Base-by-base conservation (phyloP, 2,329 filamentous ascomycete genomes). In the Bipolaris oryzae region DNA sequence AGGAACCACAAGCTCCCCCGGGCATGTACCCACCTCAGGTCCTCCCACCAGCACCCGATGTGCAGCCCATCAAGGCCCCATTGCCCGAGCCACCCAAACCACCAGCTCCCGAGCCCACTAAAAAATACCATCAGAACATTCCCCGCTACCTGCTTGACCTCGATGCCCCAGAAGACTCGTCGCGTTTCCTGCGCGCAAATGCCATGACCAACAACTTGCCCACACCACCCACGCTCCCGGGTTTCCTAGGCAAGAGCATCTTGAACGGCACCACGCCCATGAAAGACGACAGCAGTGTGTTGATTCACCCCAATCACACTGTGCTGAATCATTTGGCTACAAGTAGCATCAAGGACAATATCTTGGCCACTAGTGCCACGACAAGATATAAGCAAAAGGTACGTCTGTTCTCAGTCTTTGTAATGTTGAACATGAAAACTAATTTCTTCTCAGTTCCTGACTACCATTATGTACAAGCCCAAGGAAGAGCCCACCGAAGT, bases 301-400 rank as follows among this genome's bases (percentile, higher is more conserved):
- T 99, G 62, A 95, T 92, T 66, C 94, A 97, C 85, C 95, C 95
- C 13, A 99, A 98, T 70, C 94, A 99, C 72, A 97, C 95, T 0
- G 92, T 98, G 31, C 80, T 99, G 61, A 99, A 99, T 67, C 95
- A 99, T 76, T 81, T 99, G 66, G 94, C 94, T 46, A 99, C 95
- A 3, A 98, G 94, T 77, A 97, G 93, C 76, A 99, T 99, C 77
- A 97, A 96, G 81, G 92, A 96, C 66, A 93, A 94, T 61, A 91
- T 98, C 23, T 82, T 99, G 63, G 95, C 95, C 33, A 96, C 96
- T 5, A 97, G 93, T 71, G 94, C 92, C 13, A 99, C 95, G 5
- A 99, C 95, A n/a, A 85, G 95, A 76, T 99, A 98, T 77, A 96
- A 92, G 80, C 89, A 91, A 78, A 99, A 99, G 87, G 91, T 91